A percentile compares a stretch with the other conserved stretches of the same genome.
phyloP scores from a whole-genome alignment of 257 asterid genomes.

The Fraxinus cuspidata region DNA sequence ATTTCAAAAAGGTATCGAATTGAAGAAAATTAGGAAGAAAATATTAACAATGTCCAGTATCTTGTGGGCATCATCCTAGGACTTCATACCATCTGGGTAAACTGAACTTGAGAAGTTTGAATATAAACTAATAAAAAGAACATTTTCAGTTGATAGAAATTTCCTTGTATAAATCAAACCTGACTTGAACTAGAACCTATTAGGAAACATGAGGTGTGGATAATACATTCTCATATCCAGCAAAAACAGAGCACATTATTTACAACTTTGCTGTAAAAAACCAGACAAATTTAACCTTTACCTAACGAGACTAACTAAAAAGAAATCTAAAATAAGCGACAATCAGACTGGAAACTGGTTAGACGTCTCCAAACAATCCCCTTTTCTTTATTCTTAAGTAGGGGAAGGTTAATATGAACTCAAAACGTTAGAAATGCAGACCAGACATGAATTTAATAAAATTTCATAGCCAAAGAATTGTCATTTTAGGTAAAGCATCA shows the following conservation, averaged over 20 bases:
- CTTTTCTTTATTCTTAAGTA: background rate
- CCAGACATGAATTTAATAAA: background rate
- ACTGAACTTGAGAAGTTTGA: background rate
- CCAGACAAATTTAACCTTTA: background rate
- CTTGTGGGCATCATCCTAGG: background rate
- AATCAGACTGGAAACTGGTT: background rate
- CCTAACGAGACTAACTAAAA: background rate
- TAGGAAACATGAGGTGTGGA: background rate
- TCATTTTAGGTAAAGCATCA: background rate
- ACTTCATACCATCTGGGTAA: too few species aligned
- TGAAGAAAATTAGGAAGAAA: conserved; percentile 12
- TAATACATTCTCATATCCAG: background rate
- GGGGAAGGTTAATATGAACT: background rate
- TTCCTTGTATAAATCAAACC: background rate
- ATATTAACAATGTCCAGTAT: background rate
- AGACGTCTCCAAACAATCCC: background rate
- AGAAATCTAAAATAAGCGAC: background rate
- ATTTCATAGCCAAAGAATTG: background rate
- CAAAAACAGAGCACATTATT: background rate
- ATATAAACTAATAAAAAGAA: background rate
- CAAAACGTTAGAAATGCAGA: background rate
- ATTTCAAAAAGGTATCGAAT: background rate
- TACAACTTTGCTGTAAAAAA: background rate
- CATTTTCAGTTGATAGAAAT: background rate
- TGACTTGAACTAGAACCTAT: background rate